These are phyloP conservation scores for Cercospora zeina DNA, from an alignment of 2,329 filamentous ascomycete species.

Conservation along the genomic window DNA sequence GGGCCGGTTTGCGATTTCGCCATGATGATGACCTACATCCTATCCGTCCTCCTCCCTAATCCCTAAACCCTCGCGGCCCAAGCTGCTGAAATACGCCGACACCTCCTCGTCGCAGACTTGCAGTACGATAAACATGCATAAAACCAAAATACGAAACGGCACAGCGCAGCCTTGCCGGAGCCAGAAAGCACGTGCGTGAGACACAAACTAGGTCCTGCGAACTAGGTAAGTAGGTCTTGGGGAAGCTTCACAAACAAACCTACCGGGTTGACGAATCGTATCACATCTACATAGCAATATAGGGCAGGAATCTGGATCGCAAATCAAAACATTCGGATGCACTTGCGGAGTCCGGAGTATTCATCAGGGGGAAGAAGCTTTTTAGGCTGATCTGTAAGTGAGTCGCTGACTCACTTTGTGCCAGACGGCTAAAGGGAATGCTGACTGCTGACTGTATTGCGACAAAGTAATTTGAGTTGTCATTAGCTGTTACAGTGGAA, in stretches of 20 bases:
- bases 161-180: not conserved
- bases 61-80: no score
- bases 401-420: not conserved
- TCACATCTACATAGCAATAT: no score
- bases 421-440: not conserved
- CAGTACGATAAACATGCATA: not conserved
- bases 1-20: no score
- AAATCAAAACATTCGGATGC: no score
- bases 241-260: no score
- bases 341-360: not conserved
- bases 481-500: not conserved
- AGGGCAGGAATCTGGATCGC: no score
- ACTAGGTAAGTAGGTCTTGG: no score
- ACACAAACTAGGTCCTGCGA: not conserved
- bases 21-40: no score
- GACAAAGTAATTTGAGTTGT: no score
- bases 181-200: not conserved
- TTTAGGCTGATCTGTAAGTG: no score
- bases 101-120: not conserved
- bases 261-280: not conserved
- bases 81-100: not conserved
- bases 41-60: no score
- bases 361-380: no score
- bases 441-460: not conserved
- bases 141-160: not conserved